Evolutionary conservation across 371 early-diverging fungal species (phyloP), one percentile per base, ranked within the genome.

Genomic region (Entomophthora muscae): DNA sequence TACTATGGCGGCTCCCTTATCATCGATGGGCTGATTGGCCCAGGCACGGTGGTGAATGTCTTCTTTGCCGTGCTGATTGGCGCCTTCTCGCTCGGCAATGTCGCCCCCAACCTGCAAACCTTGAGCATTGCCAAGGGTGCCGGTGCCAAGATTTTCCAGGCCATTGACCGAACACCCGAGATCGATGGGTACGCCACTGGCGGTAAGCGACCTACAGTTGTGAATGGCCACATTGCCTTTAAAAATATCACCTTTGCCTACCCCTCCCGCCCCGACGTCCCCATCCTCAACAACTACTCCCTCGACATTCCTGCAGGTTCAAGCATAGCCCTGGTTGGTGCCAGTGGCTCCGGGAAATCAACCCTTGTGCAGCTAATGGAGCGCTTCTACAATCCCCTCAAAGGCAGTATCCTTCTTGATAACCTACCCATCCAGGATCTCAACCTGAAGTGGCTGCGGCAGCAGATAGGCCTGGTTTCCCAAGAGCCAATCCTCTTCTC

Each of bases 81-180:
- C 26, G 71, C 74, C 75, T 67, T 75, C 69, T 63, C 69, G 66
- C 64, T 78, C 51, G 72, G 73, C 21, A 71, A 69, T 61, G 64
- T 72, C 30, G 70, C 84, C n/a, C 86, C 85, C 29, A 76, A 78
- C 53, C 52, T 86, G 1, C 71, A 81, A 32, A 75, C 83, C 1
- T 71, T 85, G 22, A 72, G 78, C 27, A 73, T 72, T 51, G 87
- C 83, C 29, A 74, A 72, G 52, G 83, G 79, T 27, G 81, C 84
- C 0, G 84, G 82, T 10, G 70, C 72, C 61, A 73, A 75, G 32
- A 78, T 93, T 59, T 91, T 82, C 70, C 69, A 72, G 30, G 81
- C 83, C 13, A 86, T 93, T 59, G 88, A 88, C 67, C 83, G 90
- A 32, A 63, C 73, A 22, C 83, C 86, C 3, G 69, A 70, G 0